These are phyloP conservation scores for Puccinia polysora DNA, from an alignment of 1,284 basidiomycete genomes.

Conservation along the genomic window DNA sequence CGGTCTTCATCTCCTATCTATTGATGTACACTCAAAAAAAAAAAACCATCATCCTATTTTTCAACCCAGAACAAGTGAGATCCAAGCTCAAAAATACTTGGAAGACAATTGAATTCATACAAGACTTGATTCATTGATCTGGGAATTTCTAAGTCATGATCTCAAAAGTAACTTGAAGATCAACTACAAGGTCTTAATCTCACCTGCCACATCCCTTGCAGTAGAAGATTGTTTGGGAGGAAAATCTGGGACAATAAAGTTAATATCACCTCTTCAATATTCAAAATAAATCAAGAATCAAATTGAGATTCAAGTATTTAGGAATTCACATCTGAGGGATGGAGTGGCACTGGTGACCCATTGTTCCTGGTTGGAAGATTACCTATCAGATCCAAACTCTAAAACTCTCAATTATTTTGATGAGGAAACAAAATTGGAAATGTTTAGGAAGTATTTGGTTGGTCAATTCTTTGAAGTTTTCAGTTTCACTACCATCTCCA, in stretches of 20 bases:
- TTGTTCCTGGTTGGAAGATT: slow-evolving; percentile 91
- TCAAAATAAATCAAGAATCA: slow-evolving; percentile 86
- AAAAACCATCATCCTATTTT: slow-evolving; percentile 29
- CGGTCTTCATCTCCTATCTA: slow-evolving; percentile 90
- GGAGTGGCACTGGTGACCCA: slow-evolving; percentile 82
- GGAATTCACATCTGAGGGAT: slow-evolving; percentile 81
- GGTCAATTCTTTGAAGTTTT: slow-evolving; percentile 75
- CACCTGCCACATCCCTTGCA: slow-evolving; percentile 45
- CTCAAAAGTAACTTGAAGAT: neutral
- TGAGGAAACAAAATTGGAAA: slow-evolving; percentile 72
- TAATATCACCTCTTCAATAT: slow-evolving; percentile 70
- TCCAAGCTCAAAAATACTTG: neutral
- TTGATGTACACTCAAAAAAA: slow-evolving; percentile 12
- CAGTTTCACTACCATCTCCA: slow-evolving; percentile 88
- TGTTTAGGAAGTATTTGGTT: slow-evolving; percentile 72
- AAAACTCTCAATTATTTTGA: slow-evolving; percentile 72
- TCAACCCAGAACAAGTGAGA: slow-evolving; percentile 10
- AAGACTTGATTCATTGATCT: slow-evolving; percentile 6
- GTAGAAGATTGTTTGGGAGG: slow-evolving; percentile 52
- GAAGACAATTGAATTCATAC: slow-evolving; percentile 2
- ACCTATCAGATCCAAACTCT: slow-evolving; percentile 60
- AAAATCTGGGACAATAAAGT: slow-evolving; percentile 46
- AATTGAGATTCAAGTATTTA: slow-evolving; percentile 81
- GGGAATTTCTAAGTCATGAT: slow-evolving; percentile 12
- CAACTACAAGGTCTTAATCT: slow-evolving; percentile 6